phyloP scores from a whole-genome alignment of 1,284 basidiomycete species.

The Rhodotorula glutinis region DNA sequence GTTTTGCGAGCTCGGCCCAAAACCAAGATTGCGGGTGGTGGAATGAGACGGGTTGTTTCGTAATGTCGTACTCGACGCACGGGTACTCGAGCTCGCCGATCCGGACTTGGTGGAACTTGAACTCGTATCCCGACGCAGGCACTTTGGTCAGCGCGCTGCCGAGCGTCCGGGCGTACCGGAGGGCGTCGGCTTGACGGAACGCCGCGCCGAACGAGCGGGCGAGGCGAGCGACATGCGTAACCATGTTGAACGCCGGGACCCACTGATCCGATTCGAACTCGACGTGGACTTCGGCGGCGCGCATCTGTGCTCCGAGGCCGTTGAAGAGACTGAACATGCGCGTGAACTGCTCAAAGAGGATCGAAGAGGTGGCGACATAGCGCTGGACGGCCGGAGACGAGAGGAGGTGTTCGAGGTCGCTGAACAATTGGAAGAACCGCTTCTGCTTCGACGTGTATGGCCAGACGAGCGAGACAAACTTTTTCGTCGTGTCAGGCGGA shows the following conservation, averaged over 20 bases:
- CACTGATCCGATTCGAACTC: conserved; percentile 93
- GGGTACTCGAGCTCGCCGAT: not conserved
- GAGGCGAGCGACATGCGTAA: conserved; percentile 77
- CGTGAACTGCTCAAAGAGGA: conserved; percentile 51
- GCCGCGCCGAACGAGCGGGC: conserved; percentile 84
- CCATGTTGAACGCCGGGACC: conserved; percentile 90
- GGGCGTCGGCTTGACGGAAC: conserved; percentile 50
- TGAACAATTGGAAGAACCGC: conserved; percentile 59
- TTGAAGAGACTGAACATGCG: conserved; percentile 87
- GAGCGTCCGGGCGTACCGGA: not conserved
- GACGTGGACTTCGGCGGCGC: conserved; percentile 76
- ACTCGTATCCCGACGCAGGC: not conserved
- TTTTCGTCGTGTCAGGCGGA: conserved; percentile 48
- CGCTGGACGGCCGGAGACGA: conserved; percentile 39
- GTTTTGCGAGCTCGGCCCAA: conserved; percentile 81
- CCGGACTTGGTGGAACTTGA: not conserved
- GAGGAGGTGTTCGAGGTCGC: conserved; percentile 44
- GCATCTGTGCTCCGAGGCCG: conserved; percentile 81
- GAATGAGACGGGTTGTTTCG: conserved; percentile 53
- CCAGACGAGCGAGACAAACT: conserved; percentile 67
- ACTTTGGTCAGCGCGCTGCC: conserved; percentile 42
- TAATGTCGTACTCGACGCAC: not conserved
- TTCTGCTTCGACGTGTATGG: conserved; percentile 80
- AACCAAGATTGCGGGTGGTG: conserved; percentile 94
- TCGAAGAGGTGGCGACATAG: conserved; percentile 13